Evolutionary conservation across 768 basidiomycete species (phyloP), one percentile per base, ranked within the genome.

Genomic region (Psilocybe azurescens): DNA sequence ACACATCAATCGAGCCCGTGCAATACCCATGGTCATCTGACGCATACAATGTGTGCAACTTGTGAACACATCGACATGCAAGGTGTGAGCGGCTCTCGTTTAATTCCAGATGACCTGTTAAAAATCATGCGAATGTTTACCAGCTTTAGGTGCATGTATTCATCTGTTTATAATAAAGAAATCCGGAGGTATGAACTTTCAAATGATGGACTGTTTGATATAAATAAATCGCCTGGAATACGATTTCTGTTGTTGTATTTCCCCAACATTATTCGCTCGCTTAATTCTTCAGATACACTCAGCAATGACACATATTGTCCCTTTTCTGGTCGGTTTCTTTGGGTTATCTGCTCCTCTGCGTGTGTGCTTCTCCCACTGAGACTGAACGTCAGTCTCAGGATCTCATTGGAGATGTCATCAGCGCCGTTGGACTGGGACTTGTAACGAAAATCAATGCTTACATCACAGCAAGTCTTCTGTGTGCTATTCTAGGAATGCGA

Each of bases 351-450:
- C 65, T 72, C 58, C 64, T 70, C 30, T 69, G 62, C 51, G 72
- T 70, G n/a, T 48, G 58, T 5, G 74, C 70, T 32, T 56, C 67
- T 1, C 59, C 69, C 10, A 59, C 66, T 7, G 65, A 70, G n/a
- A 54, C 72, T 20, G 70, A 63, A 28, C 59, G 44, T 24, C 64
- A 69, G 73, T 9, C 44, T 80, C 71, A 60, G 9, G 64, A 65
- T 47, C 58, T 61, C 29, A 71, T 79, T 59, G 79, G 77, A n/a
- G 70, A 78, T 46, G 73, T 81, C 60, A 76, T 80, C 55, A 75
- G 80, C 65, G 59, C 69, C 3, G 53, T 81, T 24, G 24, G 24
- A 24, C 24, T 24, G 20, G 77, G 78, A 24, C 1, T 81, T 18
- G 78, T 81, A 53, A 69, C 70, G 41, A 46, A 73, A 32, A 74